Evolutionary conservation across 257 asterid species (phyloP), one percentile per base, ranked within the genome.

Genomic region (Datura wrightii): DNA sequence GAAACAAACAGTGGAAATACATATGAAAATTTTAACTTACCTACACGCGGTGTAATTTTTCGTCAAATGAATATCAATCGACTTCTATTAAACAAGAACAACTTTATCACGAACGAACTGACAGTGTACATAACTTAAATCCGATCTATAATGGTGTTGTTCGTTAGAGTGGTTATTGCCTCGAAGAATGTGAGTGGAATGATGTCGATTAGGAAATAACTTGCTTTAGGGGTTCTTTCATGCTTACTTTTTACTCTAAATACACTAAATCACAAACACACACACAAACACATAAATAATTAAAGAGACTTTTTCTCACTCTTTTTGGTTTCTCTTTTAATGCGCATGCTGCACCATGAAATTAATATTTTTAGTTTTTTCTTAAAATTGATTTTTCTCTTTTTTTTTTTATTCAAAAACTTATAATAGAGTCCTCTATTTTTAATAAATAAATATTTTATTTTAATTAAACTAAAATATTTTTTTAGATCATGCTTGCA

Each of bases 181-280:
- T 91, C 86, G 96, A 86, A 85, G 93, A 90, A 89, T 90, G 96
- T 90, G 96, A 90, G 92, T 84, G 90, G 87, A 93, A 94, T 91
- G 95, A 94, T 94, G 86, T 86, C 80, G 62, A 87, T 36, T 19
- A 59, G 89, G 93, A 92, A 83, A 90, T 85, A 86, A 56, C 90
- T 94, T 90, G 87, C 96, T 92, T 93, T 92, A 92, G 95, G 94
- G 94, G 31, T 24, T 91, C 92, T 89, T 66, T 92, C 97, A 92
- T 92, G 97, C 97, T 94, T 91, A 85, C 79, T 88, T 91, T 90
- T 56, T 86, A 91, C 94, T 92, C 97, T 92, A 90, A 24, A 89
- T 87, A 66, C 79, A 65, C 63, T 50, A 85, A 83, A 54, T 80
- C 83, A 69, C 84, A 78, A 62, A 54, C 66, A 84, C 79, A 71